Evolutionary conservation across 305 asterid species (phyloP), one percentile per base, ranked within the genome.

Genomic region (Ilex paraguariensis): DNA sequence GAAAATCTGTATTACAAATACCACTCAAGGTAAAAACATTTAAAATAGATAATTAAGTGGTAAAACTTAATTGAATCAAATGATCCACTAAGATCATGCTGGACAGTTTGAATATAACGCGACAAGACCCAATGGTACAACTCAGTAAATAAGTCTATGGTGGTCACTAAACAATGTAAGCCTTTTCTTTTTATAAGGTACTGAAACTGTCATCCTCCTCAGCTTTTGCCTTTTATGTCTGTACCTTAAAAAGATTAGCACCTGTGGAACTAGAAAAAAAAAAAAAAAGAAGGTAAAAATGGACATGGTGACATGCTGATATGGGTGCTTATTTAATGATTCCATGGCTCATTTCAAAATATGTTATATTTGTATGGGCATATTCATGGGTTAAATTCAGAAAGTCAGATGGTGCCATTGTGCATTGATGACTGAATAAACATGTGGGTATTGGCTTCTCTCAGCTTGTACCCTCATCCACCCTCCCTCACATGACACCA

Each of bases 191-290:
- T 74, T 65, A 36, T 30, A 36, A 36, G 0, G 42, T 36, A 36
- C 42, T 36, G 42, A 36, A 2, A 2, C 42, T 36, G 42, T 36
- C 42, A 70, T 64, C 55, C 54, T 53, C 58, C 15, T 14, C 45
- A 42, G 42, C 21, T 10, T 51, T 28, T 56, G 51, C 73, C 68
- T 71, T 74, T 71, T 54, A 13, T 30, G 16, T 71, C 81, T 75
- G 78, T 76, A 77, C 70, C 59, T 79, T 59, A 21, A 75, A 79
- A 84, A 84, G 91, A 77, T 75, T 3, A 70, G 32, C 57, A 75
- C 75, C 87, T 84, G 80, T 85, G 66, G 71, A 73, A 70, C 74
- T 74, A 70, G 54, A n/a, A n/a, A n/a, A 63, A 68, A 75, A 73
- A 36, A 36, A 36, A 36, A 36, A 36, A 36, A 36, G 42, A 36